These are phyloP conservation scores for Calocera cornea DNA, from an alignment of 768 basidiomycete genomes.

Conservation along the genomic window DNA sequence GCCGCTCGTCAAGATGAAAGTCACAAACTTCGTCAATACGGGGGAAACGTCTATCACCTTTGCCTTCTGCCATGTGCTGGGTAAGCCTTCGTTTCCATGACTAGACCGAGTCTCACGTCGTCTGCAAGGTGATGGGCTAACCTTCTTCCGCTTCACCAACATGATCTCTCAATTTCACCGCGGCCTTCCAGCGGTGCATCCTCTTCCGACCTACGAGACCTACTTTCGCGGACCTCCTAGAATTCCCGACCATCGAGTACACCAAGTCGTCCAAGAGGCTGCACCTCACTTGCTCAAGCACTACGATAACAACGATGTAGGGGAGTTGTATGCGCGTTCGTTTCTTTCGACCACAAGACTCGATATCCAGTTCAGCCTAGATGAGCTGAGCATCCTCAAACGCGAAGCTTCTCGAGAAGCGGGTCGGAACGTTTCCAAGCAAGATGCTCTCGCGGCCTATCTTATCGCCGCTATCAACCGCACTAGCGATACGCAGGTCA, in stretches of 20 bases:
- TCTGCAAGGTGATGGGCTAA: neutral
- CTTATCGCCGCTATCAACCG: neutral
- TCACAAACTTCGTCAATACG: neutral
- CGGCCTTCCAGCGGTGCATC: neutral
- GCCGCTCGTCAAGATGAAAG: neutral
- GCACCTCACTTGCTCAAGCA: neutral
- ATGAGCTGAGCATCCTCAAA: neutral
- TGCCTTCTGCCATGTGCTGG: neutral
- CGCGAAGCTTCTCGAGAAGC: neutral
- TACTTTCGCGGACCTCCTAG: neutral
- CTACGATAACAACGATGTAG: neutral
- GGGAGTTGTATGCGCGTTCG: neutral
- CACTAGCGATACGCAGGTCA: neutral
- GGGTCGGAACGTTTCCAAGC: neutral
- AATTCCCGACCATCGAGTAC: neutral
- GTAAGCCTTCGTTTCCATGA: neutral
- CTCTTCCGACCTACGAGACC: neutral
- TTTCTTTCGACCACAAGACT: neutral
- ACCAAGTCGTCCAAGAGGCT: neutral
- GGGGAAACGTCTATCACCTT: neutral
- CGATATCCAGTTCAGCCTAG: neutral
- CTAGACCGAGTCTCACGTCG: neutral
- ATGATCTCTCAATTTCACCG: constrained; percentile 1
- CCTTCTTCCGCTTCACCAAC: neutral
- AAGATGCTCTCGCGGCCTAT: neutral